Evolutionary conservation across 805 yeast genomes (phyloP).

Genomic region (Blastobotrys attinorum): DNA sequence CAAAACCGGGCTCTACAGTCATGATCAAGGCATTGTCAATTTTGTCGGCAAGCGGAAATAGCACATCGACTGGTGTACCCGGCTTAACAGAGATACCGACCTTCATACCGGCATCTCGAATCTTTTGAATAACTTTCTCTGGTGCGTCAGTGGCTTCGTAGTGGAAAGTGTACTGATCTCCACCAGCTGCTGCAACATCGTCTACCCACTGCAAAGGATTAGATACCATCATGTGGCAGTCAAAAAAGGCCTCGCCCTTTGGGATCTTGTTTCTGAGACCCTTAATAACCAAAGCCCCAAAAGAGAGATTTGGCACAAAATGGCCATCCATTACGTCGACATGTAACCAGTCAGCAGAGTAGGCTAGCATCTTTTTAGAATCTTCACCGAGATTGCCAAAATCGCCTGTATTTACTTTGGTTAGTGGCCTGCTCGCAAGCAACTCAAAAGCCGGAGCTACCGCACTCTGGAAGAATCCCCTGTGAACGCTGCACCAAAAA

Average conservation of each 20-base stretch:
- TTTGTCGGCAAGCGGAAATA: slow-evolving; percentile 63
- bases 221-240: slow-evolving; percentile 98
- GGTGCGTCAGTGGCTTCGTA: slow-evolving; percentile 84
- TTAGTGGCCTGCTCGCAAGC: background rate
- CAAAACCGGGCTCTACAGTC: slow-evolving; percentile 99
- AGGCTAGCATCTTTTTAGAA: slow-evolving; percentile 68
- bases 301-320: slow-evolving; percentile 91
- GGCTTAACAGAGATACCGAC: slow-evolving; percentile 96
- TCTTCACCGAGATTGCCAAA: slow-evolving; percentile 85
- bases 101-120: slow-evolving; percentile 74
- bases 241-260: slow-evolving; percentile 59
- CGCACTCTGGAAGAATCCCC: too few relatives aligned
- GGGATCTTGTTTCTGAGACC: slow-evolving; percentile 75
- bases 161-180: slow-evolving; percentile 94
- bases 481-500: too few relatives aligned
- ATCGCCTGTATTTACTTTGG: slow-evolving; percentile 37
- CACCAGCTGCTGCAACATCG: slow-evolving; percentile 88
- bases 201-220: slow-evolving; percentile 89
- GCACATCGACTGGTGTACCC: slow-evolving; percentile 77
- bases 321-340: slow-evolving; percentile 98
- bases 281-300: slow-evolving; percentile 85
- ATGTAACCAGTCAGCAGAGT: slow-evolving; percentile 95
- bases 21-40: slow-evolving; percentile 93
- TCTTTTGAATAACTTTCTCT: slow-evolving; percentile 59
- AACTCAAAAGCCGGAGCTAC: too few relatives aligned